Evolutionary conservation across 2,329 filamentous ascomycete species (phyloP).

Genomic region (Xylariaceae sp.): DNA sequence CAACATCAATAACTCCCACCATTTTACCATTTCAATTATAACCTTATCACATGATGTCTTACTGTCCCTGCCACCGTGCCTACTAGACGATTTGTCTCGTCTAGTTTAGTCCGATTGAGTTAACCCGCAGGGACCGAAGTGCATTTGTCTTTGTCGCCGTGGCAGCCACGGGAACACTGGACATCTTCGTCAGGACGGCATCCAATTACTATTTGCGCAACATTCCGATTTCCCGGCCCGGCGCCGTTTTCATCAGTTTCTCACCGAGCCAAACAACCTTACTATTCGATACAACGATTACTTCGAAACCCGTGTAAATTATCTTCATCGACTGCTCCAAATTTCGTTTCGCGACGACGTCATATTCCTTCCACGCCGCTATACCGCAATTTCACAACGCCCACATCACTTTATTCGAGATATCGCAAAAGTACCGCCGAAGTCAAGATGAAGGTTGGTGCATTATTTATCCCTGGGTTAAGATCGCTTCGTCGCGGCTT

Average conservation of each 20-base stretch:
- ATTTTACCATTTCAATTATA: conserved; percentile 5
- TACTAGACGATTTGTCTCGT: conserved; percentile 32
- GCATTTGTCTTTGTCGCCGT: conserved; percentile 6
- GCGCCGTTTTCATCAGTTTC: neutral
- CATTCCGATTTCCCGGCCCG: neutral
- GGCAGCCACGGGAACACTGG: conserved; percentile 1
- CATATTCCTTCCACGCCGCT: neutral
- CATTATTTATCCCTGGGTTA: neutral
- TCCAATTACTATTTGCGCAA: neutral
- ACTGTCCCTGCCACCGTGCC: conserved; percentile 24
- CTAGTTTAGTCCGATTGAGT: conserved; percentile 28
- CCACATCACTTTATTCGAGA: conserved; percentile 11
- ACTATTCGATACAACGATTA: neutral
- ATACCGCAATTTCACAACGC: conserved; percentile 1
- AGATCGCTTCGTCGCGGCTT: neutral
- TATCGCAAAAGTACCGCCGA: conserved; percentile 13
- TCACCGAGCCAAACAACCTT: neutral
- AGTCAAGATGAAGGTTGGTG: conserved; percentile 36
- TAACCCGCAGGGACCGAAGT: conserved; percentile 23
- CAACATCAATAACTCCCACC: conserved; percentile 11
- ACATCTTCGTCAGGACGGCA: conserved; percentile 8
- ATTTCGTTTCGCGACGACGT: neutral
- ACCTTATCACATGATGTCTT: conserved; percentile 28
- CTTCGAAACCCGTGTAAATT: neutral
- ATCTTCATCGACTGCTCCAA: neutral